Conservation (phyloP, 2,329 filamentous ascomycete species). For the Grosmannia clavigera region DNA sequence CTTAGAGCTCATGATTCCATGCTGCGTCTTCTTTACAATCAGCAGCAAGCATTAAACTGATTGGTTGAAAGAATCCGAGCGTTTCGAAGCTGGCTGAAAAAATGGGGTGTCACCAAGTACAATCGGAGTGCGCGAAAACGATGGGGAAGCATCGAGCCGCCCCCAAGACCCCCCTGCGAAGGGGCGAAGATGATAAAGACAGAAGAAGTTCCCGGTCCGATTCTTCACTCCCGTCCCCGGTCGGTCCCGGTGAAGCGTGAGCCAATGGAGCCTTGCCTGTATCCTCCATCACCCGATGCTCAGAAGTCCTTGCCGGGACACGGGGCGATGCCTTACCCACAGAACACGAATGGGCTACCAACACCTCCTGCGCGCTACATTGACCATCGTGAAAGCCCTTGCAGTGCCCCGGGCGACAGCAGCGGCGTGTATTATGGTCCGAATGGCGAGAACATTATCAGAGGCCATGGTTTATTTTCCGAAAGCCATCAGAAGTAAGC, state of each 20-base stretch:
- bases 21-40: neutral
- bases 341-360: neutral
- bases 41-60: neutral
- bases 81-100: constrained; percentile 34
- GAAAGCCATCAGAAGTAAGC: neutral
- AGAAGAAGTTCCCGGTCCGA: neutral
- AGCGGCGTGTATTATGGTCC: neutral
- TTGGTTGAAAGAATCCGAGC: constrained; percentile 21
- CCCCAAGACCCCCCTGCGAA: neutral
- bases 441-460: no score
- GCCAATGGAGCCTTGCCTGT: neutral
- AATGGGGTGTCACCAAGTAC: constrained; percentile 36
- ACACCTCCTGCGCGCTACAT: neutral
- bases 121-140: constrained; percentile 15
- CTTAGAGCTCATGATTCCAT: no score
- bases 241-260: neutral
- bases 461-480: neutral
- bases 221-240: neutral
- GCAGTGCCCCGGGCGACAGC: neutral
- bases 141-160: no score
- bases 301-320: neutral
- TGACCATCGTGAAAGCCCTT: neutral
- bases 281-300: neutral
- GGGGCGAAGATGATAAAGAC: neutral
- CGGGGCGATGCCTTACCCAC: neutral